Conservation (phyloP, 1,284 basidiomycete species). For the Polyporus tsugae region DNA sequence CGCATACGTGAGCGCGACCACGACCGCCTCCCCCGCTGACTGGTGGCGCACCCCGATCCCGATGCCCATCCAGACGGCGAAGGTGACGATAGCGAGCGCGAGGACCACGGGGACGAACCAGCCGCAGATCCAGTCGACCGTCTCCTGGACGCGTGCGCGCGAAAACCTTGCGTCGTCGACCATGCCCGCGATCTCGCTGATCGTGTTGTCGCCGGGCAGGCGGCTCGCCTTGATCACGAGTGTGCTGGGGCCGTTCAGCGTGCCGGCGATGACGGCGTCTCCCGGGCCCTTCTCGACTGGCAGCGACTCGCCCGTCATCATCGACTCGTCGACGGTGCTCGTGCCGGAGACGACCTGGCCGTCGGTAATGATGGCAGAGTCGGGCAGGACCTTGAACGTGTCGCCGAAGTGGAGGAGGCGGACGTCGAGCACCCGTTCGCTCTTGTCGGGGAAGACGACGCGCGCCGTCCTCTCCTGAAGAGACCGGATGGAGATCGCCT, state of each 20-base stretch:
- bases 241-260: conserved; percentile 45
- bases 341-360: conserved; percentile 48
- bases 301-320: conserved; percentile 54
- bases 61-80: conserved; percentile 49
- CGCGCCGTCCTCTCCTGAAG: conserved; percentile 46
- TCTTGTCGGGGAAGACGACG: conserved; percentile 41
- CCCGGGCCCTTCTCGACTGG: conserved; percentile 49
- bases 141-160: conserved; percentile 48
- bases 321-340: conserved; percentile 54
- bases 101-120: conserved; percentile 48
- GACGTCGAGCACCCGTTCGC: conserved; percentile 39
- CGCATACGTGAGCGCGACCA: conserved; percentile 48
- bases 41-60: conserved; percentile 42
- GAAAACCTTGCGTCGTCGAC: conserved; percentile 49
- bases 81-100: conserved; percentile 41
- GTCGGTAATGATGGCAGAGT: conserved; percentile 51
- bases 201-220: conserved; percentile 52
- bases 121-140: conserved; percentile 48
- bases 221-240: conserved; percentile 49
- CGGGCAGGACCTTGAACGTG: conserved; percentile 46
- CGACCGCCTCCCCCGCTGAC: conserved; percentile 38
- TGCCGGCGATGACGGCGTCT: conserved; percentile 50
- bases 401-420: conserved; percentile 51
- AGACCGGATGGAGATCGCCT: conserved; percentile 44
- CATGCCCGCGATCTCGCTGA: conserved; percentile 49